Base-by-base conservation (phyloP, 2,329 filamentous ascomycete species). In the Hypomyces perniciosus region DNA sequence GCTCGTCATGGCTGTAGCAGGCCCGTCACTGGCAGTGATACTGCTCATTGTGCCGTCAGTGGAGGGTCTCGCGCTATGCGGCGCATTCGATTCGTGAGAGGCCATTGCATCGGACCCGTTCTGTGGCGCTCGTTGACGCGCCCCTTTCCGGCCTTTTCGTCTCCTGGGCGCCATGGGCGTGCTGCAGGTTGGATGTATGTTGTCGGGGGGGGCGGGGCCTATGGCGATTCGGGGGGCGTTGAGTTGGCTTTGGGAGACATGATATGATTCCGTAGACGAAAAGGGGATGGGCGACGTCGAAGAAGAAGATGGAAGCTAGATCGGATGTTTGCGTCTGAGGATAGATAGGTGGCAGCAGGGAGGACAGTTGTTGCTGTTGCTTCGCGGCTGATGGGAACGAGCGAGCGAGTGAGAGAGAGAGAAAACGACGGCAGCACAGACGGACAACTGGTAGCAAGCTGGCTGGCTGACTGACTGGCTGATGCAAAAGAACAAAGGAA, bases 1-100 rank as follows among this genome's bases (percentile, higher is more conserved):
- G 51, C 66, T 71, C 42, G 69, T 69, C 68, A 69, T 69, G 51
- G 64, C 64, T 44, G 67, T 70, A 8, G 63, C 62, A 26, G 58
- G 58, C 46, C 61, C 63, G 53, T 68, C 65, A 57, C 66, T 68
- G 27, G 58, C 57, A 39, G 57, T 61, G 51, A 58, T 54, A 49
- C 66, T 63, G 57, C 65, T 69, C 44, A 60, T 48, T 44, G 62
- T 64, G 42, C 60, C 62, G 53, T 67, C 66, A 59, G 62, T 68
- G 40, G 68, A 68, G 58, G 54, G 55, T 59, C 56, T 56, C 44
- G 50, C 47, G 48, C 52, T 47, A 5, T 31, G 39, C 20, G 52
- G 34, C 33, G 35, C 38, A 13, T n/a, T 30, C 12, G 48, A 13
- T 2, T 48, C 44, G 26, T 29, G n/a, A 28, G 41, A 10, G 29